phyloP scores from a whole-genome alignment of 352 stramenopile species.

The Pythium insidiosum region DNA sequence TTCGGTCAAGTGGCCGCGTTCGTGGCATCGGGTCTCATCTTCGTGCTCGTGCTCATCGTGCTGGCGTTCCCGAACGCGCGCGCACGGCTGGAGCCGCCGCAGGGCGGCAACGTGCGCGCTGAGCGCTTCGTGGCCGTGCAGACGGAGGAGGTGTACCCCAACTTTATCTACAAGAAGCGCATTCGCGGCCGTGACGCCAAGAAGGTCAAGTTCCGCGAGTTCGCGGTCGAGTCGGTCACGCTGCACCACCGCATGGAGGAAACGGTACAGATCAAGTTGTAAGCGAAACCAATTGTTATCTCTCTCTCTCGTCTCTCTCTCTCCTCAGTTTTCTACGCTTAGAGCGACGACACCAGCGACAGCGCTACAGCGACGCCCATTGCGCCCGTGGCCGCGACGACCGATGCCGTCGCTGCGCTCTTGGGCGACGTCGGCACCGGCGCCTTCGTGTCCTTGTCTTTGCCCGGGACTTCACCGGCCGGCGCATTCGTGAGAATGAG shows the following conservation, averaged over 20 bases:
- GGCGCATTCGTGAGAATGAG: no score
- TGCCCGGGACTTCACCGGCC: no score
- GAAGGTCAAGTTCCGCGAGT: conserved; percentile 67
- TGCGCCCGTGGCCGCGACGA: no score
- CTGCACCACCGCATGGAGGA: conserved; percentile 65
- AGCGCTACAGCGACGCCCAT: no score
- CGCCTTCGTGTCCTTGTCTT: no score
- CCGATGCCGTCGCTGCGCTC: no score
- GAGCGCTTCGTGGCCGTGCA: conserved; percentile 62
- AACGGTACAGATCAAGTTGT: conserved; percentile 60
- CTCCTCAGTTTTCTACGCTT: no score
- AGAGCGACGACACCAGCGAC: no score
- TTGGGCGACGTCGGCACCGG: no score
- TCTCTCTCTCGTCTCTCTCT: no score
- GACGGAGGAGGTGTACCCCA: conserved; percentile 65
- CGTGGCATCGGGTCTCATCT: conserved; percentile 19
- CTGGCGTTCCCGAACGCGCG: conserved; percentile 46
- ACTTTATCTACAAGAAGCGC: conserved; percentile 74
- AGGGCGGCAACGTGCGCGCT: no score
- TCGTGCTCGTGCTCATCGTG: conserved; percentile 34
- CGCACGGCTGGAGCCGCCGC: conserved; percentile 41
- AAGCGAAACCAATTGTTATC: conserved; percentile 1
- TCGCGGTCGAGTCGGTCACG: conserved; percentile 46
- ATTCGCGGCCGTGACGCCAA: conserved; percentile 61
- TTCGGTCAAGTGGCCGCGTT: conserved; percentile 35